Evolutionary conservation across 202 grass and related monocot species (phyloP).

Genomic region (Carex sylvatica): DNA sequence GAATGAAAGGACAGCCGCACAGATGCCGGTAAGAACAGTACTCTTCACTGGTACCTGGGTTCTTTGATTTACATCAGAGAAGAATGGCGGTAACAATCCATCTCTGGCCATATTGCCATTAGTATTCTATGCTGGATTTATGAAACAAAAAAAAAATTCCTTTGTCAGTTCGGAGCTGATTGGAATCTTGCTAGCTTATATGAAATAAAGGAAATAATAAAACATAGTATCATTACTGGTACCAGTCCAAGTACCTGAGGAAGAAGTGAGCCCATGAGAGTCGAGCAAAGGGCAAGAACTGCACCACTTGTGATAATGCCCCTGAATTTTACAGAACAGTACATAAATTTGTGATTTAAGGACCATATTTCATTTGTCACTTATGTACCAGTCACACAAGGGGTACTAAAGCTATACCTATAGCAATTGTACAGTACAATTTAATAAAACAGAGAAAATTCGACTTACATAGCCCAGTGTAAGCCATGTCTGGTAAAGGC

Average conservation of each 20-base stretch:
- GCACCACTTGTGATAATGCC: slow-evolving; percentile 89
- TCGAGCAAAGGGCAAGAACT: slow-evolving; percentile 94
- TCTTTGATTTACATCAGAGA: slow-evolving; percentile 29
- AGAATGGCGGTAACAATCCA: slow-evolving; percentile 82
- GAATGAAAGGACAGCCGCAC: no score
- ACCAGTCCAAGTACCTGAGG: slow-evolving; percentile 61
- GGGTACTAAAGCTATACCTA: neutral
- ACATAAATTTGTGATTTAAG: slow-evolving; percentile 12
- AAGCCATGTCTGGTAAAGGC: slow-evolving; percentile 87
- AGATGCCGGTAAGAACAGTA: slow-evolving; percentile 76
- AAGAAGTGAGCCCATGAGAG: slow-evolving; percentile 95
- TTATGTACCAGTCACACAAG: neutral
- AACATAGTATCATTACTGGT: neutral
- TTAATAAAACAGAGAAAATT: neutral
- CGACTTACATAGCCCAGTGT: slow-evolving; percentile 84
- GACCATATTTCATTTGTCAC: neutral
- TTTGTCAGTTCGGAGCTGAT: neutral
- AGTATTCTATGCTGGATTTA: slow-evolving; percentile 81
- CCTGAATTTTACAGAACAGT: slow-evolving; percentile 44
- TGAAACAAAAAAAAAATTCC: neutral
- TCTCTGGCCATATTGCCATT: slow-evolving; percentile 99
- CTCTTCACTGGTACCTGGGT: slow-evolving; percentile 91
- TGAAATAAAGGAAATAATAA: neutral
- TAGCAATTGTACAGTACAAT: slow-evolving; percentile 12
- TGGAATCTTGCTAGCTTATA: neutral